phyloP scores from a whole-genome alignment of 2,329 filamentous ascomycete genomes.

The Graphilbum fragrans region DNA sequence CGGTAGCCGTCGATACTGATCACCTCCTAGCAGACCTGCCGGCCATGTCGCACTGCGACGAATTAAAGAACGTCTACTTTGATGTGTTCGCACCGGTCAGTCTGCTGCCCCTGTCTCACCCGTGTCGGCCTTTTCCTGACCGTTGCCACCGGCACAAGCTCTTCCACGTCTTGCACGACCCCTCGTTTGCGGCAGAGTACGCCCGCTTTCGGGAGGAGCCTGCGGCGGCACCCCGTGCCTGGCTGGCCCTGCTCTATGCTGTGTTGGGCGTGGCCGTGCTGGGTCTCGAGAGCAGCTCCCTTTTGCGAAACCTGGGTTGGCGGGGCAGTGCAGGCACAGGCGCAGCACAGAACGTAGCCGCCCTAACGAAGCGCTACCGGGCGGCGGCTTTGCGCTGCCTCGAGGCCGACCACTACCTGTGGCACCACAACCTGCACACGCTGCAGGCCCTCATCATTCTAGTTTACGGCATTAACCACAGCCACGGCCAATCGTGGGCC shows the following conservation, averaged over 20 bases:
- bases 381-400: neutral
- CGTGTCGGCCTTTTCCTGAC: too few relatives aligned
- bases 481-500: slow-evolving; percentile 1
- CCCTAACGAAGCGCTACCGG: neutral
- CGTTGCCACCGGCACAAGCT: too few relatives aligned
- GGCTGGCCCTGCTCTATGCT: neutral
- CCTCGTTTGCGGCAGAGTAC: neutral
- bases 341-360: neutral
- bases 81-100: neutral
- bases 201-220: neutral
- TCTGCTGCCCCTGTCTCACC: neutral
- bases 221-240: neutral
- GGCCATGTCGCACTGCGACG: neutral
- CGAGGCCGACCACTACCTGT: neutral
- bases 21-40: neutral
- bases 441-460: neutral
- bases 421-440: neutral
- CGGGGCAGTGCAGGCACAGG: neutral
- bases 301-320: neutral
- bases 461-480: neutral
- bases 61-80: neutral
- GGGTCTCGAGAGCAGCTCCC: neutral
- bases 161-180: neutral
- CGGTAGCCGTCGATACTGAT: neutral
- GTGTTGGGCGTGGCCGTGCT: neutral